These are phyloP conservation scores for Vachellia collinsii DNA, from an alignment of 306 rosid genomes.

Conservation along the genomic window DNA sequence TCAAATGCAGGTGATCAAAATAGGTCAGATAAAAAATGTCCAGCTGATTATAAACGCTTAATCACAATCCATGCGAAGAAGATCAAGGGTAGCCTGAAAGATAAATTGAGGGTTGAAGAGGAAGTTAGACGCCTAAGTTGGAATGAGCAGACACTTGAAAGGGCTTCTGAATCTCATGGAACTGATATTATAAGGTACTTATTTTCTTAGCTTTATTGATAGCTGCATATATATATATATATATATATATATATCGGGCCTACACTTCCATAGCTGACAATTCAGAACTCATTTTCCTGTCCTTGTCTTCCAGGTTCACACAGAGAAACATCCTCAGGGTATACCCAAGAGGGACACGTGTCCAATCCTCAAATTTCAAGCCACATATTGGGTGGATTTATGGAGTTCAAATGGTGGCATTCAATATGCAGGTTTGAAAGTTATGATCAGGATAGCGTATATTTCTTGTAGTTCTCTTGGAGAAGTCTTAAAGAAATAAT, in stretches of 20 bases:
- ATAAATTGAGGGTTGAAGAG: constrained; percentile 60
- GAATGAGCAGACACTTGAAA: constrained; percentile 78
- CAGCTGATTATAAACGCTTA: constrained; percentile 66
- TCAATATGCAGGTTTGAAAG: constrained; percentile 93
- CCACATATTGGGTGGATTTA: constrained; percentile 92
- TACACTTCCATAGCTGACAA: background rate
- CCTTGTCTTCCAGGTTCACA: constrained; percentile 65
- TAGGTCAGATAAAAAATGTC: constrained; percentile 49
- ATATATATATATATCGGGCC: background rate
- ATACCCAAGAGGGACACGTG: constrained; percentile 79
- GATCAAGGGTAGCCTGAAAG: constrained; percentile 67
- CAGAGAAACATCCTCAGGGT: constrained; percentile 78
- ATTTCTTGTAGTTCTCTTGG: constrained; percentile 13
- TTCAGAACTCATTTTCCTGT: background rate
- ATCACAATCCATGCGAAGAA: constrained; percentile 82
- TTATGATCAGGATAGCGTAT: constrained; percentile 10
- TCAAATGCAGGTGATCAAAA: constrained; percentile 33
- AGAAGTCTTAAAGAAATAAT: too few species aligned
- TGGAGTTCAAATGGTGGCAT: constrained; percentile 98
- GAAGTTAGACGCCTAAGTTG: constrained; percentile 84
- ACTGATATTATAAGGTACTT: constrained; percentile 77
- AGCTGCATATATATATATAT: background rate
- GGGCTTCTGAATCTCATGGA: constrained; percentile 63
- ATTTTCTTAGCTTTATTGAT: constrained; percentile 5
- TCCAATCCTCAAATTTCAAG: constrained; percentile 79